phyloP scores from a whole-genome alignment of 2,329 filamentous ascomycete genomes.

The Dactylellina cionopaga region DNA sequence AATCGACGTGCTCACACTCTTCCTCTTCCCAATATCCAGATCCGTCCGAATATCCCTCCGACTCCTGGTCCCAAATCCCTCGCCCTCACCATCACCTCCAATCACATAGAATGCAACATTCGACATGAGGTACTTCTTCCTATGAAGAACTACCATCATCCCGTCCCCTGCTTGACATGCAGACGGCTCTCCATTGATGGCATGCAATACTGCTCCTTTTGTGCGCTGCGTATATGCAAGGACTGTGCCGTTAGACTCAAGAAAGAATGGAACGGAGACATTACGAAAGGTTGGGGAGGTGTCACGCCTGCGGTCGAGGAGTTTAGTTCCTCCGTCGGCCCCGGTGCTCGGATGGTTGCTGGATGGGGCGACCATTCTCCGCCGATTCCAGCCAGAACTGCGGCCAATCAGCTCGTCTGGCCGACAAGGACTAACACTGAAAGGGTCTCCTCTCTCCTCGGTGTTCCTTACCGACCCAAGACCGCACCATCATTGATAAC shows the following conservation, averaged over 20 bases:
- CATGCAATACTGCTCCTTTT: conserved; percentile 47
- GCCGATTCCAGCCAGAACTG: conserved; percentile 30
- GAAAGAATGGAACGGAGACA: conserved; percentile 51
- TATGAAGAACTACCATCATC: conserved; percentile 48
- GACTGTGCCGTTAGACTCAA: conserved; percentile 35
- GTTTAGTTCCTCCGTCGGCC: conserved; percentile 34
- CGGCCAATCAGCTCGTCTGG: conserved; percentile 37
- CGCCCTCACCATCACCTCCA: conserved; percentile 32
- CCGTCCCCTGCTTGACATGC: conserved; percentile 46
- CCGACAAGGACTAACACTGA: conserved; percentile 39
- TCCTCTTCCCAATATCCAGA: conserved; percentile 3
- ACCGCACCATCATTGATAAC: conserved; percentile 10
- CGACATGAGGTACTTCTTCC: conserved; percentile 35
- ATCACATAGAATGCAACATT: conserved; percentile 48
- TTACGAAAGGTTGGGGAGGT: conserved; percentile 47
- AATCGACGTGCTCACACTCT: conserved; percentile 39
- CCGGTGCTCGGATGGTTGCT: conserved; percentile 37
- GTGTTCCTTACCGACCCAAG: conserved; percentile 42
- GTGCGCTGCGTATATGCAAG: conserved; percentile 42
- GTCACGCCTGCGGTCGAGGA: conserved; percentile 41
- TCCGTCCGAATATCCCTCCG: conserved; percentile 45
- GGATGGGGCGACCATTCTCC: conserved; percentile 39
- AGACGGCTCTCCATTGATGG: conserved; percentile 33
- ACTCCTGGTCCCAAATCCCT: conserved; percentile 43
- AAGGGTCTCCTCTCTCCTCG: conserved; percentile 27